Percentiles rank a stretch among this genome's conserved stretches.
Conservation (phyloP, 176 grass and related monocot species). For the Secale cereale region DNA sequence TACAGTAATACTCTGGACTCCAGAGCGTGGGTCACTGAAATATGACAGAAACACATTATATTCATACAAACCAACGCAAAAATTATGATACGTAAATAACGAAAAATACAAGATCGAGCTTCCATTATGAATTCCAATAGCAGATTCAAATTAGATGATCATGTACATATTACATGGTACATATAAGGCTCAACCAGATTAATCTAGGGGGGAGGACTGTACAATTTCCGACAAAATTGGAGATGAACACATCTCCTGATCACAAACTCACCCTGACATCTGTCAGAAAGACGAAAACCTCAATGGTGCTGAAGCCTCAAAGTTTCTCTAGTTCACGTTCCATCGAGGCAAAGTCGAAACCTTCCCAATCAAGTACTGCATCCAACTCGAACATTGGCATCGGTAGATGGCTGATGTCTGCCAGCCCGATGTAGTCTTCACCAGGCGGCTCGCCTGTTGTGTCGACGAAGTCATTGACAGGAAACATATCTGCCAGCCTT, state of each 20-base stretch:
- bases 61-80: neutral
- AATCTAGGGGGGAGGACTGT: neutral
- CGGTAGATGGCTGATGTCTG: slow-evolving; percentile 41
- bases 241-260: slow-evolving; percentile 4
- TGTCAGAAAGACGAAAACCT: neutral
- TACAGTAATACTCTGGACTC: neutral
- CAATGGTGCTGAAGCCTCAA: neutral
- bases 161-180: slow-evolving; percentile 22
- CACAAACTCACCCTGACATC: neutral
- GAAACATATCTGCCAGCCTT: slow-evolving; percentile 21
- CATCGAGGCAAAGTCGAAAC: slow-evolving; percentile 21
- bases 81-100: neutral
- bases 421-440: slow-evolving; percentile 42
- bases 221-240: slow-evolving; percentile 27
- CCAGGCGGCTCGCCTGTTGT: neutral
- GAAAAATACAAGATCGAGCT: neutral
- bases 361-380: slow-evolving; percentile 32
- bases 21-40: neutral
- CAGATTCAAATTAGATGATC: slow-evolving; percentile 7
- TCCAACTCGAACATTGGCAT: slow-evolving; percentile 37
- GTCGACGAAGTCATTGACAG: slow-evolving; percentile 22
- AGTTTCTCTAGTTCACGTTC: slow-evolving; percentile 13
- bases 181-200: neutral
- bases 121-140: neutral
- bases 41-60: neutral